Conservation (phyloP, 176 grass and related monocot genomes). For the Typha latifolia region DNA sequence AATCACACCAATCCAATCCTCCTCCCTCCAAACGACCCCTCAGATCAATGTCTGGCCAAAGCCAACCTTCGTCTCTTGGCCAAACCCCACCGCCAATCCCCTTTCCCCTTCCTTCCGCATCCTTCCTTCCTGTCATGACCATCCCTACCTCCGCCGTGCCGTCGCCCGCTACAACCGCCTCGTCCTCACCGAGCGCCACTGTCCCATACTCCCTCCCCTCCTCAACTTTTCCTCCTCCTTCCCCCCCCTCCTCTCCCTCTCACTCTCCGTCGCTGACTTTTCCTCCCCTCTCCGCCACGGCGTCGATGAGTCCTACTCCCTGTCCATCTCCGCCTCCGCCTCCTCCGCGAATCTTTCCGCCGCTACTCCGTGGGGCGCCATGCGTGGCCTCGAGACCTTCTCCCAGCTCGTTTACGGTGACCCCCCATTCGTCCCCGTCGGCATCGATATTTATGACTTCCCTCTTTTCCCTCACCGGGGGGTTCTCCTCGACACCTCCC, state of each 20-base stretch:
- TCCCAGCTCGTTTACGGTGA: conserved; percentile 43
- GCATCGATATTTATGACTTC: conserved; percentile 55
- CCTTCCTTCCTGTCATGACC: conserved; percentile 18
- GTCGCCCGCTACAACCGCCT: conserved; percentile 55
- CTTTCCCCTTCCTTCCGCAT: conserved; percentile 66
- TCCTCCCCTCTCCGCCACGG: conserved; percentile 39
- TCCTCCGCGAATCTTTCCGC: conserved; percentile 40
- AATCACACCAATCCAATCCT: conserved; percentile 5
- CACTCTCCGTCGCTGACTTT: conserved; percentile 52
- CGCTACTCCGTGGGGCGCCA: conserved; percentile 62
- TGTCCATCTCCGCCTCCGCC: conserved; percentile 35
- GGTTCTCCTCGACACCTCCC: conserved; percentile 66
- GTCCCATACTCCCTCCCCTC: conserved; percentile 34
- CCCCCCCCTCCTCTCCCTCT: conserved; percentile 24
- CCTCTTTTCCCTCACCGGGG: conserved; percentile 67
- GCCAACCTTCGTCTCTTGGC: conserved; percentile 63
- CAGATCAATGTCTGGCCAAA: conserved; percentile 65
- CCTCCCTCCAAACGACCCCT: neutral
- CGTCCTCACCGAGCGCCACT: conserved; percentile 60
- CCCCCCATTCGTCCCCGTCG: conserved; percentile 30
- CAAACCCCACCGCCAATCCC: conserved; percentile 24
- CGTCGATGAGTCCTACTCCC: conserved; percentile 73
- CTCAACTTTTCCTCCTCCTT: conserved; percentile 29
- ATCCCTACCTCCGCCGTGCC: conserved; percentile 51
- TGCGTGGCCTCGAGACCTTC: conserved; percentile 82